These are phyloP conservation scores for Acacia acuminata DNA, from an alignment of 306 rosid species.

Conservation along the genomic window DNA sequence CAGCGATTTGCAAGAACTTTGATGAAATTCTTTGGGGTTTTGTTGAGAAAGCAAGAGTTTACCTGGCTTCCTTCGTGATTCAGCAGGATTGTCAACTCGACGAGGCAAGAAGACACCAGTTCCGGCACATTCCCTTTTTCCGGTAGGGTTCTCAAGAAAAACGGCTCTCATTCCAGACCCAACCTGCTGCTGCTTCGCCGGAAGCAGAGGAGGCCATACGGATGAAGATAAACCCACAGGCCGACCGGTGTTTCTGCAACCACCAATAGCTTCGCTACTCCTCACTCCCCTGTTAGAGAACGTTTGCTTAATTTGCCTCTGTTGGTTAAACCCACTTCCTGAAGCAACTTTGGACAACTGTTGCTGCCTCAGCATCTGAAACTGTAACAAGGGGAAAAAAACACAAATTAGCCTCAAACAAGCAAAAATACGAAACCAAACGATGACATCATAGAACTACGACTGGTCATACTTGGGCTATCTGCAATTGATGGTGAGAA, in stretches of 20 bases:
- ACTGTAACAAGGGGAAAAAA: conserved; percentile 20
- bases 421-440: neutral
- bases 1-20: neutral
- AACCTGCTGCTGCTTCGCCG: conserved; percentile 41
- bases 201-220: conserved; percentile 66
- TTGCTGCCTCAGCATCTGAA: conserved; percentile 55
- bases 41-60: neutral
- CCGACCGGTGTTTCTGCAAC: conserved; percentile 19
- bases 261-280: conserved; percentile 1
- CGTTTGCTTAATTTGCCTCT: conserved; percentile 30
- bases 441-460: neutral
- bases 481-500: conserved; percentile 57
- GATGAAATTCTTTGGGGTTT: neutral
- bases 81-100: conserved; percentile 28
- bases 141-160: conserved; percentile 36
- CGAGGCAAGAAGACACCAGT: conserved; percentile 94
- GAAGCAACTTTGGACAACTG: conserved; percentile 41
- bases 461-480: conserved; percentile 43
- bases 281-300: conserved; percentile 37
- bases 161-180: conserved; percentile 57
- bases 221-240: conserved; percentile 48
- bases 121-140: conserved; percentile 55
- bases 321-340: conserved; percentile 23
- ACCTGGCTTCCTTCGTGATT: conserved; percentile 57
- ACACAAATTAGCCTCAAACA: neutral